A percentile compares a stretch with the other conserved stretches of the same genome.
Evolutionary conservation across 768 basidiomycete species (phyloP).

Genomic region (Suillus americanus): DNA sequence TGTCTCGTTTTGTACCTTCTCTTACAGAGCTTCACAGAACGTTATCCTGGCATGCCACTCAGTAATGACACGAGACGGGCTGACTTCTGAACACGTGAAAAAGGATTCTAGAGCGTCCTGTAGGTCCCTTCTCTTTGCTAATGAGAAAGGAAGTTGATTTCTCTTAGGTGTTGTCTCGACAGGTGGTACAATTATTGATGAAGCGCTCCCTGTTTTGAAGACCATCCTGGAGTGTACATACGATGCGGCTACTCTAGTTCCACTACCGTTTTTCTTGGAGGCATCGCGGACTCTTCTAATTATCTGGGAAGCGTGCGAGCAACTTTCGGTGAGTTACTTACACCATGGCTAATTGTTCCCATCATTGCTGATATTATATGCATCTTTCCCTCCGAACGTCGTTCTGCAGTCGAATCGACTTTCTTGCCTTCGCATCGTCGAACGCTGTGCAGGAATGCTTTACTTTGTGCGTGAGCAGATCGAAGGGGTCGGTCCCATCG

Average conservation of each 20-base stretch:
- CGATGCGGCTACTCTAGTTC: conserved; percentile 40
- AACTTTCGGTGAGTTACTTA: conserved; percentile 53
- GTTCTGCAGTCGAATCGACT: conserved; percentile 59
- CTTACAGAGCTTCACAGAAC: not conserved
- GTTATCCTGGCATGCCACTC: not conserved
- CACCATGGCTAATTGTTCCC: not conserved
- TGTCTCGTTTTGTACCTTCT: not conserved
- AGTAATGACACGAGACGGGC: not conserved
- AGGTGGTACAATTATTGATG: not conserved
- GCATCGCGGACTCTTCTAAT: conserved; percentile 51
- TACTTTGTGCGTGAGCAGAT: conserved; percentile 65
- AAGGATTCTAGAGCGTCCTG: not conserved
- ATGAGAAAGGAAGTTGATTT: not conserved
- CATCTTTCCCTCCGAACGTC: not conserved
- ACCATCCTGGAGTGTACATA: not conserved
- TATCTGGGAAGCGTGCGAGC: conserved; percentile 64
- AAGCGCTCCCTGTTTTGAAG: not conserved
- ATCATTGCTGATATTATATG: not conserved
- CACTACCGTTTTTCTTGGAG: conserved; percentile 52
- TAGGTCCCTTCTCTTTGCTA: not conserved
- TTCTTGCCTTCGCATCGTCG: conserved; percentile 67
- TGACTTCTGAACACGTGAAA: not conserved
- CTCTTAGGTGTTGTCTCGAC: not conserved
- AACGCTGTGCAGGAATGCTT: conserved; percentile 72
- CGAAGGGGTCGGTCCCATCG: conserved; percentile 49